These are phyloP conservation scores for Cryptococcus sp. DNA, from an alignment of 1,284 basidiomycete genomes.

Conservation along the genomic window DNA sequence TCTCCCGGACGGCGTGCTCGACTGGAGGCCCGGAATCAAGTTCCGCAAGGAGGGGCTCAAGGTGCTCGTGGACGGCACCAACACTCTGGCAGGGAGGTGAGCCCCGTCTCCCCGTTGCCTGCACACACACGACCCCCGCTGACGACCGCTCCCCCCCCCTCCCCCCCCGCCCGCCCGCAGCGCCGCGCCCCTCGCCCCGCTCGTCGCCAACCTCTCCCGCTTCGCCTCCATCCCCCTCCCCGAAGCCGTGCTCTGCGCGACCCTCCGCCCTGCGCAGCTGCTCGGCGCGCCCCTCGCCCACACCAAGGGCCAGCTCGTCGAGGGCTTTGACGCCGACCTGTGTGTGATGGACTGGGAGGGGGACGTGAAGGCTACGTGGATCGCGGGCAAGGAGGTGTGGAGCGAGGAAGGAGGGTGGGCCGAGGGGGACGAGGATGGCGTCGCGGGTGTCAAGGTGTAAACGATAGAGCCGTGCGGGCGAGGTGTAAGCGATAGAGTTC, in stretches of 20 bases:
- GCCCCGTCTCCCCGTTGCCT: no score
- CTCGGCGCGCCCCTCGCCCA: slow-evolving; percentile 64
- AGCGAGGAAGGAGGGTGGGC: neutral
- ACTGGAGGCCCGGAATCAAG: slow-evolving; percentile 69
- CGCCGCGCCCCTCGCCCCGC: slow-evolving; percentile 38
- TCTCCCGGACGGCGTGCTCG: slow-evolving; percentile 75
- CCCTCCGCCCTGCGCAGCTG: slow-evolving; percentile 75
- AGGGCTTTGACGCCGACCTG: slow-evolving; percentile 79
- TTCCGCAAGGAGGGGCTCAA: slow-evolving; percentile 76
- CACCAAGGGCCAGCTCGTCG: slow-evolving; percentile 70
- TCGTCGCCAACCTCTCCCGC: slow-evolving; percentile 74
- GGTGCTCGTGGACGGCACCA: slow-evolving; percentile 76
- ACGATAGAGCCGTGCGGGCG: no score
- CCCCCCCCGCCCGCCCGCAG: slow-evolving; percentile 1
- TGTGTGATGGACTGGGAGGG: slow-evolving; percentile 68
- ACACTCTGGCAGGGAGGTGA: slow-evolving; percentile 69
- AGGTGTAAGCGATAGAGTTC: no score
- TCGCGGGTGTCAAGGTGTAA: no score
- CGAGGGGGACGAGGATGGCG: neutral
- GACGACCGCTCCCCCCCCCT: slow-evolving; percentile 6
- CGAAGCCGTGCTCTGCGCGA: slow-evolving; percentile 78
- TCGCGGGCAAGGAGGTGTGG: slow-evolving; percentile 67
- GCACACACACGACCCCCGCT: no score
- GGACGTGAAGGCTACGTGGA: slow-evolving; percentile 71
- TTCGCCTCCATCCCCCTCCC: slow-evolving; percentile 79